Base-by-base conservation (phyloP, 768 basidiomycete species). In the Pleurotus cornucopiae region DNA sequence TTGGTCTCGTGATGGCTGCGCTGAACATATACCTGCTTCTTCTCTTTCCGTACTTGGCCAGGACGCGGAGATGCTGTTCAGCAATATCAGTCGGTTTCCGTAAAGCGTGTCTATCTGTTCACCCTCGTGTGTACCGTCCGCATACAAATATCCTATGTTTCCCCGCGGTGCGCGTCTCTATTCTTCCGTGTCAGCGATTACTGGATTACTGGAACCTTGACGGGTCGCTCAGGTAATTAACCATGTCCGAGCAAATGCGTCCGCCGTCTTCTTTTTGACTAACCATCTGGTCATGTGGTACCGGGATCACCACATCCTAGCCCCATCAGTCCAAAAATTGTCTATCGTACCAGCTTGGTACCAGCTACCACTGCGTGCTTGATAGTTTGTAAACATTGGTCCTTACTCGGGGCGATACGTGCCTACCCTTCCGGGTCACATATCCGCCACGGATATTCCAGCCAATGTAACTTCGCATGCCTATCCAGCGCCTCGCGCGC, bases 81-180 rank as follows among this genome's bases (percentile, higher is more conserved):
- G 21, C 39, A 16, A 47, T 9, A 11, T 7, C n/a, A 47, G 21
- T 25, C 46, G 21, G 13, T 30, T 53, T 53, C 39, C n/a, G 37
- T 23, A 49, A 53, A 16, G 37, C 34, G n/a, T 53, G 7, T 53
- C 26, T 52, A 14, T 49, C 48, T 26, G 48, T 49, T 14, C 48
- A 49, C 48, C 25, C 9, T 49, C 48, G 48, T 49, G 48, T 34
- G 30, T 16, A 34, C n/a, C 1, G 9, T 9, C 13, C 39, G 39
- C 51, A 53, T 53, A 53, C 51, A 41, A 53, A 53, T 53, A 39
- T 53, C 51, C 51, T 37, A 40, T 11, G 41, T 53, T 53, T 53
- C 51, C 51, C 51, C 51, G 51, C 18, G 20, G 30, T 34, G 6
- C 48, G 21, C 18, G 39, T 41, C 39, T 39, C 39, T 53, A 51